Conservation (phyloP, 2,329 filamentous ascomycete species). For the Hypoxylon sp. region DNA sequence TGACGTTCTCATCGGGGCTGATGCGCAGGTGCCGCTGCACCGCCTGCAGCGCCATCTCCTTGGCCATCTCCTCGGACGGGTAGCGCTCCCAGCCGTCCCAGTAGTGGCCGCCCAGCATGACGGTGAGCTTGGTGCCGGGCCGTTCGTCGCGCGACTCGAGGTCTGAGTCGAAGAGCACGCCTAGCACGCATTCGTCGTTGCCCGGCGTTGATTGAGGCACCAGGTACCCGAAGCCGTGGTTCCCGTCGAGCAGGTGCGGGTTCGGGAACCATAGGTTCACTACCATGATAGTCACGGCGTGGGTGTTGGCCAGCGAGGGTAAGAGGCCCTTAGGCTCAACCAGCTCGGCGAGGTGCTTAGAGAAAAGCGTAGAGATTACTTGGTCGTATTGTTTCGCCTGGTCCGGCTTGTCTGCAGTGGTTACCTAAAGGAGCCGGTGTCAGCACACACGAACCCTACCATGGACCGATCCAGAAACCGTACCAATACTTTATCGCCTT, state of each 20-base stretch:
- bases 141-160: conserved; percentile 56
- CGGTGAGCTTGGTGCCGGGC: conserved; percentile 86
- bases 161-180: conserved; percentile 92
- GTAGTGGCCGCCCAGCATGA: conserved; percentile 95
- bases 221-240: conserved; percentile 89
- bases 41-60: conserved; percentile 77
- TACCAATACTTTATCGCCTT: conserved; percentile 62
- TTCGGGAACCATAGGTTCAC: conserved; percentile 89
- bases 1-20: conserved; percentile 68
- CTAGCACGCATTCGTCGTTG: conserved; percentile 87
- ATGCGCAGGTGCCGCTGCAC: conserved; percentile 83
- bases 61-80: conserved; percentile 76
- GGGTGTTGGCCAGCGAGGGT: conserved; percentile 66
- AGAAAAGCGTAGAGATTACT: conserved; percentile 76
- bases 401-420: conserved; percentile 50
- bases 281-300: conserved; percentile 87
- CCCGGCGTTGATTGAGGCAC: conserved; percentile 82
- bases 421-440: conserved; percentile 47
- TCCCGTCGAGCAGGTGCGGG: conserved; percentile 71
- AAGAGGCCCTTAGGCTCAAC: conserved; percentile 57
- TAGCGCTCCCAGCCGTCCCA: conserved; percentile 76
- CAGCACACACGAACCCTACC: not conserved
- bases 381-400: conserved; percentile 63
- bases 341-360: conserved; percentile 60
- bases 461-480: conserved; percentile 31